Conservation (phyloP, 1,284 basidiomycete species). For the Phenoliferia sp. region DNA sequence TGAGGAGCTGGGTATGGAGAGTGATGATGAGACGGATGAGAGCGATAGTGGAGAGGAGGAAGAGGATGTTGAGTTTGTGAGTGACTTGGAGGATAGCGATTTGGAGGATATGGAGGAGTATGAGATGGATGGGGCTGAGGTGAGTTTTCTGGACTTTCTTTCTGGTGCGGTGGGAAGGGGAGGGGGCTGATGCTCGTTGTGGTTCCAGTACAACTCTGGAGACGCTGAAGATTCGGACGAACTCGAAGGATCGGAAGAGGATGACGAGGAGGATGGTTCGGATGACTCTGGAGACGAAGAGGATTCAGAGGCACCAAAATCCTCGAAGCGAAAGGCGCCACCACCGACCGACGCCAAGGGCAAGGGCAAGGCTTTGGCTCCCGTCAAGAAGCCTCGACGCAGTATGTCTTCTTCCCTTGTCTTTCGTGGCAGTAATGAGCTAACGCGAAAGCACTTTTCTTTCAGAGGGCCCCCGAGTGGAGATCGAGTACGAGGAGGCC, state of each 20-base stretch:
- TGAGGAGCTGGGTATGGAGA: slow-evolving; percentile 48
- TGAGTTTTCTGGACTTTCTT: slow-evolving; percentile 33
- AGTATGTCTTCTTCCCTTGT: slow-evolving; percentile 28
- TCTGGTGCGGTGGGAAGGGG: background rate
- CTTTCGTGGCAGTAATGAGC: background rate
- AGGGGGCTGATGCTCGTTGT: slow-evolving; percentile 1
- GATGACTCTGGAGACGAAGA: slow-evolving; percentile 43
- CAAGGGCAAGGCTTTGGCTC: slow-evolving; percentile 45
- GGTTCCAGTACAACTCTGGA: slow-evolving; percentile 32
- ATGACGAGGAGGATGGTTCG: slow-evolving; percentile 45
- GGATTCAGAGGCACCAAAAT: slow-evolving; percentile 25
- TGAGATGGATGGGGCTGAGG: slow-evolving; percentile 36
- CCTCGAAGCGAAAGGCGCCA: slow-evolving; percentile 55
- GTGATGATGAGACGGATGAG: slow-evolving; percentile 51
- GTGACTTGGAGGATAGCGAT: slow-evolving; percentile 61
- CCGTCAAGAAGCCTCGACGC: slow-evolving; percentile 16
- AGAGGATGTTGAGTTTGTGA: slow-evolving; percentile 69
- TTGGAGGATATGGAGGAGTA: slow-evolving; percentile 56
- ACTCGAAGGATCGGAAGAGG: slow-evolving; percentile 21
- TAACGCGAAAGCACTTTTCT: background rate
- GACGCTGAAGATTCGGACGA: slow-evolving; percentile 38
- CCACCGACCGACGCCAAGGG: slow-evolving; percentile 22
- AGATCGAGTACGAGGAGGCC: slow-evolving; percentile 88
- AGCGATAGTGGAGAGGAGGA: slow-evolving; percentile 54
- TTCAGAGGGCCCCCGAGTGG: slow-evolving; percentile 70